Conservation (phyloP, 2,329 filamentous ascomycete species). For the Cladophialophora psammophila region DNA sequence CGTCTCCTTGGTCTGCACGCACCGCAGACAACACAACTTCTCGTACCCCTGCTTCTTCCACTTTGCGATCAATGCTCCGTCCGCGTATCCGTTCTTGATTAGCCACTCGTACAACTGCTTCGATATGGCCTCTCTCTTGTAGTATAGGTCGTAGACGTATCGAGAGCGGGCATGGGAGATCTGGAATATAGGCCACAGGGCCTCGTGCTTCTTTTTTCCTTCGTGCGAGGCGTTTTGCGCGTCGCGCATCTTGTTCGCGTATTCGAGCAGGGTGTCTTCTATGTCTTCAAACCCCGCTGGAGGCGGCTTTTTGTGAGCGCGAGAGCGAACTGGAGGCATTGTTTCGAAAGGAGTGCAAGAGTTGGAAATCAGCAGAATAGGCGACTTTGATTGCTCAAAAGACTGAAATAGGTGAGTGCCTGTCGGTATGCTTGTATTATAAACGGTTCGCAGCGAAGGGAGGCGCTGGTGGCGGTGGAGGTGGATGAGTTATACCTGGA, state of each 20-base stretch:
- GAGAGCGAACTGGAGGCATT: slow-evolving; percentile 67
- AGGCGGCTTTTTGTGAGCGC: slow-evolving; percentile 68
- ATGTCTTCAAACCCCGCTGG: slow-evolving; percentile 73
- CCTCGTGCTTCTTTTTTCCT: slow-evolving; percentile 86
- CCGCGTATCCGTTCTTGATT: slow-evolving; percentile 94
- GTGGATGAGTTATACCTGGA: slow-evolving; percentile 1
- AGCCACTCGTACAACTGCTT: slow-evolving; percentile 94
- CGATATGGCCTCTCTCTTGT: slow-evolving; percentile 94
- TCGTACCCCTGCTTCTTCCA: slow-evolving; percentile 99
- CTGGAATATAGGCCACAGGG: slow-evolving; percentile 96
- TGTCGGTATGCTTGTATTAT: not conserved
- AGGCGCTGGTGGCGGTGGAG: not conserved
- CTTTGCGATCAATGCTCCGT: slow-evolving; percentile 94
- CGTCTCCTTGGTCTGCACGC: slow-evolving; percentile 99
- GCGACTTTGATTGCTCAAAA: not conserved
- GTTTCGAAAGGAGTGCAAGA: not conserved
- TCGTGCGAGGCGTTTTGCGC: slow-evolving; percentile 86
- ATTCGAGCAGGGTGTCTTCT: slow-evolving; percentile 72
- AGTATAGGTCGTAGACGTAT: slow-evolving; percentile 98
- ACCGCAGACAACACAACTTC: slow-evolving; percentile 94
- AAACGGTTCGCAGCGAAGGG: not conserved
- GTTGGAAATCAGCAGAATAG: not conserved
- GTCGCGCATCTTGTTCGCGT: slow-evolving; percentile 73
- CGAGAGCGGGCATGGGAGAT: slow-evolving; percentile 81
- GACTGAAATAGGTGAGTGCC: not conserved